phyloP scores from a whole-genome alignment of 108 stramenopile genomes.

The Licmophora abbreviata region DNA sequence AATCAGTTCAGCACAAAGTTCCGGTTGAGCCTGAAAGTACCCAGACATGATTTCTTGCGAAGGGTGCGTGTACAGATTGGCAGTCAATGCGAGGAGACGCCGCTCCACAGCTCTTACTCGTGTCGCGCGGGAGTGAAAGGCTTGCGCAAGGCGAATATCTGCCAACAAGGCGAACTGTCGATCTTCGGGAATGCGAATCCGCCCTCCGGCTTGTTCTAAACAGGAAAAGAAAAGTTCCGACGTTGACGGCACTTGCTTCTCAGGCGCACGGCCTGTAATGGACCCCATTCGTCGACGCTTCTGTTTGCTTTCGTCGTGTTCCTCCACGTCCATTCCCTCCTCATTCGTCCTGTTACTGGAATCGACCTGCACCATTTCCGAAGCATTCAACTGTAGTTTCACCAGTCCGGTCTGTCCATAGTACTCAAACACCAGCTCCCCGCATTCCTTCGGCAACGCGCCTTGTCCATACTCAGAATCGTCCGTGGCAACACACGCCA shows the following conservation, averaged over 20 bases:
- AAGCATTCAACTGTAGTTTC: constrained; percentile 4
- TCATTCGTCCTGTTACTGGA: neutral
- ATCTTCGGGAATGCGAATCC: constrained; percentile 41
- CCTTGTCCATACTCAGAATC: constrained; percentile 42
- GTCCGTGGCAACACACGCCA: constrained; percentile 52
- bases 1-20: constrained; percentile 79
- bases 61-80: constrained; percentile 66
- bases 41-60: constrained; percentile 67
- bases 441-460: constrained; percentile 23
- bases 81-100: constrained; percentile 66
- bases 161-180: constrained; percentile 70
- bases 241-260: constrained; percentile 22
- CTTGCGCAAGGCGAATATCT: constrained; percentile 58
- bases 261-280: too few species aligned
- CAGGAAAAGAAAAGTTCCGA: constrained; percentile 47
- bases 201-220: constrained; percentile 29
- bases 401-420: neutral
- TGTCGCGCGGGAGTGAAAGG: constrained; percentile 50
- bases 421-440: constrained; percentile 48
- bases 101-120: constrained; percentile 57
- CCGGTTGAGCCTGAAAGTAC: constrained; percentile 89
- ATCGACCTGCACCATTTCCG: neutral
- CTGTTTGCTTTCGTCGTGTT: constrained; percentile 12
- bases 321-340: constrained; percentile 8
- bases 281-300: constrained; percentile 20